Conservation (phyloP, 129 eudicot genomes). For the Silybum marianum region DNA sequence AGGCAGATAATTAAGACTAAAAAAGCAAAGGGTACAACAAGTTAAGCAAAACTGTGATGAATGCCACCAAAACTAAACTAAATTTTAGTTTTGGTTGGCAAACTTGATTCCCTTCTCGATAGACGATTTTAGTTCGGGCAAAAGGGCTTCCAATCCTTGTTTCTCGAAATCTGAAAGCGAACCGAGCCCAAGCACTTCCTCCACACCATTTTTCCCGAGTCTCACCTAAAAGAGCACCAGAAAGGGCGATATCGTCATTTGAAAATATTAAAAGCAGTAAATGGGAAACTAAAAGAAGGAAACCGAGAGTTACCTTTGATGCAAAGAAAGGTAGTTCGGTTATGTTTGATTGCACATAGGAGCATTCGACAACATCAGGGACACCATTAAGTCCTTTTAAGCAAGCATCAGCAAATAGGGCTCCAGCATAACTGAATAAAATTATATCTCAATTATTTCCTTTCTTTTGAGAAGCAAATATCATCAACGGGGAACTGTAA, state of each 20-base stretch:
- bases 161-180: conserved; percentile 68
- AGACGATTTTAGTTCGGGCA: conserved; percentile 58
- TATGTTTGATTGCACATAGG: conserved; percentile 82
- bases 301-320: conserved; percentile 55
- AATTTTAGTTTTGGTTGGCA: conserved; percentile 45
- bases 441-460: background rate
- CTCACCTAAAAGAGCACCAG: conserved; percentile 51
- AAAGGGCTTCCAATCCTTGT: conserved; percentile 67
- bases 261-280: background rate
- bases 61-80: background rate
- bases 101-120: conserved; percentile 72
- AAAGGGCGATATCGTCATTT: background rate
- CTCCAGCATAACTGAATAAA: conserved; percentile 88
- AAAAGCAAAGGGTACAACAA: background rate
- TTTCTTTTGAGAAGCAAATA: background rate
- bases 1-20: background rate
- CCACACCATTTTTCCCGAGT: conserved; percentile 89
- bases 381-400: conserved; percentile 98
- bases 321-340: conserved; percentile 81
- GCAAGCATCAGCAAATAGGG: conserved; percentile 98
- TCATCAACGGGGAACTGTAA: background rate
- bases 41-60: conserved; percentile 32
- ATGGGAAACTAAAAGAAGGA: background rate
- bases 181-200: conserved; percentile 73
- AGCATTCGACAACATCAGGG: conserved; percentile 94